A percentile compares a stretch with the other conserved stretches of the same genome.
Evolutionary conservation across 1,139 yeast genomes (phyloP).

Genomic region (Yamadazyma dushanensis): DNA sequence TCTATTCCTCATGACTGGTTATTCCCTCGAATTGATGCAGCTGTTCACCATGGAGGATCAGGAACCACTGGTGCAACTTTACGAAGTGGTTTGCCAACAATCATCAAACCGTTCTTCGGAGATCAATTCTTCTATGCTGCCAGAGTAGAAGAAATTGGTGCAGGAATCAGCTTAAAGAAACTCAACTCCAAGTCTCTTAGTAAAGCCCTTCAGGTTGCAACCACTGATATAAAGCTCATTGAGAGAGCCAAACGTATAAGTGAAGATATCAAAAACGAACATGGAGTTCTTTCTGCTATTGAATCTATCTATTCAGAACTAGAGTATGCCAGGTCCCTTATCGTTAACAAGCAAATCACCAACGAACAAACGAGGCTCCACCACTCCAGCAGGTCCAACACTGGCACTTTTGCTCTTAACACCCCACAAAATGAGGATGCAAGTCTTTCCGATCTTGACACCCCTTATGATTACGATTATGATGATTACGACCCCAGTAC

Average conservation of each 20-base stretch:
- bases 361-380: constrained; percentile 14
- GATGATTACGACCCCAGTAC: not conserved
- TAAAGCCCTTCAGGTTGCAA: constrained; percentile 66
- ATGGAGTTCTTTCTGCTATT: constrained; percentile 80
- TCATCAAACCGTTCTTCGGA: constrained; percentile 93
- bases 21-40: constrained; percentile 85
- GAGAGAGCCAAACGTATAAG: constrained; percentile 67
- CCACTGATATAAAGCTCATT: constrained; percentile 64
- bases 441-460: constrained; percentile 2
- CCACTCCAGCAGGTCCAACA: constrained; percentile 9
- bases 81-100: constrained; percentile 83
- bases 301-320: constrained; percentile 73
- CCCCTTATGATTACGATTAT: not conserved
- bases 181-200: constrained; percentile 63
- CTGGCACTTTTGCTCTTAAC: constrained; percentile 7
- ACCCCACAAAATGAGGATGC: constrained; percentile 11
- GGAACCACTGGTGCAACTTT: constrained; percentile 95
- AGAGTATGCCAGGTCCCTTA: constrained; percentile 67
- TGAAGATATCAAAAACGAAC: constrained; percentile 59
- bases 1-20: constrained; percentile 93
- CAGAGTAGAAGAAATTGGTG: constrained; percentile 86
- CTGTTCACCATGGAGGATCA: constrained; percentile 97
- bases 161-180: constrained; percentile 72
- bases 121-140: constrained; percentile 92
- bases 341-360: constrained; percentile 17